Evolutionary conservation across 1,139 yeast genomes (phyloP).

Genomic region (Casaregolazyma lundiana): DNA sequence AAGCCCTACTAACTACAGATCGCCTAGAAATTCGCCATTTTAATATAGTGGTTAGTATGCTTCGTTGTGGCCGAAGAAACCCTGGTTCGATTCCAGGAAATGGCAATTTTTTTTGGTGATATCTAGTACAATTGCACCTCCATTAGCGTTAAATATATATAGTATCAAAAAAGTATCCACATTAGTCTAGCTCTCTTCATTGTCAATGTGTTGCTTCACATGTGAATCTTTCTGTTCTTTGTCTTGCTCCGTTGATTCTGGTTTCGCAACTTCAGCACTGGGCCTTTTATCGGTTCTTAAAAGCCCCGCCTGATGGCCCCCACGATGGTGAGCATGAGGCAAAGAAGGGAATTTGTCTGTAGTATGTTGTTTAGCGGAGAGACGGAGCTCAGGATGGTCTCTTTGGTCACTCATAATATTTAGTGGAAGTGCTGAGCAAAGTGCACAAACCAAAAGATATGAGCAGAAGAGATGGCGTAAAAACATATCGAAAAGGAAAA

Average conservation of each 20-base stretch:
- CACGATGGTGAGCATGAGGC: background rate
- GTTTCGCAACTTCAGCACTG: background rate
- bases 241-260: background rate
- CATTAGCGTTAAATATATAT: background rate
- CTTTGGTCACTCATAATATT: background rate
- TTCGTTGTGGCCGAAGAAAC: slow-evolving; percentile 22
- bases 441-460: background rate
- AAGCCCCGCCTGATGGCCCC: background rate
- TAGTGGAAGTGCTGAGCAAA: background rate
- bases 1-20: too few species aligned
- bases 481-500: too few species aligned
- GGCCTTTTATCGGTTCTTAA: slow-evolving; percentile 4
- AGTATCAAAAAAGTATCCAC: background rate
- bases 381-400: background rate
- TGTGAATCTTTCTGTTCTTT: background rate
- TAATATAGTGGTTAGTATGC: slow-evolving; percentile 22
- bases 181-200: background rate
- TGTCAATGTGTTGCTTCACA: background rate
- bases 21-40: slow-evolving; percentile 16
- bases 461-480: too few species aligned
- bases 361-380: background rate
- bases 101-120: slow-evolving; percentile 14
- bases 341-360: background rate
- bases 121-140: too few species aligned
- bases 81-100: slow-evolving; percentile 21